These are phyloP conservation scores for Poa pratensis DNA, from an alignment of 176 grass and related monocot genomes.

Conservation along the genomic window DNA sequence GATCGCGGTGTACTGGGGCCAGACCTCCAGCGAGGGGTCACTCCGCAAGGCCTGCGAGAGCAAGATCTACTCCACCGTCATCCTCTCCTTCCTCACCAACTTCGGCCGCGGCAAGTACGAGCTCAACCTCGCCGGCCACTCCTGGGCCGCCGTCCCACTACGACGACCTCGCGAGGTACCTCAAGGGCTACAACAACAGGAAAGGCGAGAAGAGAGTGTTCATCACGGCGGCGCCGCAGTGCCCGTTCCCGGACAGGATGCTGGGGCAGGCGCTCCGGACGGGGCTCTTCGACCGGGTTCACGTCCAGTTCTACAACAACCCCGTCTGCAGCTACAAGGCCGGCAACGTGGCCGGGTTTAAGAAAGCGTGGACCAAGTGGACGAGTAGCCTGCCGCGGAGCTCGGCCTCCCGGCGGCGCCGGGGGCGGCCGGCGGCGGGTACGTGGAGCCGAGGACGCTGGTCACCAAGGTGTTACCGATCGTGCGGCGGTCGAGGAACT, in stretches of 20 bases:
- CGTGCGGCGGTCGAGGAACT: conserved; percentile 21
- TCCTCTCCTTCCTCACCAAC: conserved; percentile 29
- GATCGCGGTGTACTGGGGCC: conserved; percentile 34
- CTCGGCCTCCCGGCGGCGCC: not conserved
- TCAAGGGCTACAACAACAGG: not conserved
- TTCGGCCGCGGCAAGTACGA: conserved; percentile 22
- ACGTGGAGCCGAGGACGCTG: not conserved
- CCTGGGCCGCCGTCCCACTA: not conserved
- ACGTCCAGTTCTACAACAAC: conserved; percentile 40
- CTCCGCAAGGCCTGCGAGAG: conserved; percentile 19
- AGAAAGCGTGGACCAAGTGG: not conserved
- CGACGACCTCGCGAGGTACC: conserved; percentile 8
- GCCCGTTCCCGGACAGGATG: conserved; percentile 65
- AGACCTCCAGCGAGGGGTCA: not conserved
- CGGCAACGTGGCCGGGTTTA: not conserved
- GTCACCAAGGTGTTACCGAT: conserved; percentile 15
- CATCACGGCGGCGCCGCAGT: conserved; percentile 61
- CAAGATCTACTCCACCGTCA: conserved; percentile 29
- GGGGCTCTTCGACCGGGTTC: conserved; percentile 21
- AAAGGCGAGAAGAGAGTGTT: conserved; percentile 22
- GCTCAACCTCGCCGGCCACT: conserved; percentile 20
- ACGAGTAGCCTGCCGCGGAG: not conserved
- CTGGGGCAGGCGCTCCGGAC: conserved; percentile 29
- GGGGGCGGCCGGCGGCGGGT: not conserved
- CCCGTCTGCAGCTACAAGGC: not conserved